These are phyloP conservation scores for Bidens hawaiensis DNA, from an alignment of 140 eudicot species.

Conservation along the genomic window DNA sequence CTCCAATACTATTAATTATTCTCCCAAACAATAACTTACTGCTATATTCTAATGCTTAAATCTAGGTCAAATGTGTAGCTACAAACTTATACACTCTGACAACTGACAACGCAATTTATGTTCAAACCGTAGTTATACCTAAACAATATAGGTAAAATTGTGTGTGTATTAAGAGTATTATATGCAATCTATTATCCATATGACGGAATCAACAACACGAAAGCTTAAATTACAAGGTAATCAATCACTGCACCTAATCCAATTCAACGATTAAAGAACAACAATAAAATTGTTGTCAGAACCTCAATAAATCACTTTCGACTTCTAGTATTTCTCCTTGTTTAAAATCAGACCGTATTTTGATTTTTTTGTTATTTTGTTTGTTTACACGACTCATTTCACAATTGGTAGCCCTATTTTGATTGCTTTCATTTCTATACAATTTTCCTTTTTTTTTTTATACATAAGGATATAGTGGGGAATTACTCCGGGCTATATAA, in stretches of 20 bases:
- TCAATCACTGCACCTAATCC: no score
- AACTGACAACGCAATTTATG: background rate
- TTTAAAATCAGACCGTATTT: no score
- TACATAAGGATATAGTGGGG: no score
- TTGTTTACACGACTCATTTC: no score
- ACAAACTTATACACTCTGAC: background rate
- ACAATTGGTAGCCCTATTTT: no score
- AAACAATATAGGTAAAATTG: background rate
- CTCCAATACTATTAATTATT: no score
- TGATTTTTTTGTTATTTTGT: no score
- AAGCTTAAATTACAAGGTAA: background rate
- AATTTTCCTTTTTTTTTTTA: no score
- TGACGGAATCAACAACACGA: background rate
- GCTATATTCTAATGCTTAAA: background rate
- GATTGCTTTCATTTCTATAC: no score
- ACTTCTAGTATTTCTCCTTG: background rate
- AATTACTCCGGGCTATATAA: no score
- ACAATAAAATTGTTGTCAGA: conserved; percentile 4
- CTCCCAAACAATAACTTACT: no score
- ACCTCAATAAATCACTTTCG: conserved; percentile 20
- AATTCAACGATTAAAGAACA: background rate
- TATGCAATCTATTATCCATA: background rate
- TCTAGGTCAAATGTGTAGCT: background rate
- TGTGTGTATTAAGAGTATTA: background rate
- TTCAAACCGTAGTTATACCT: background rate